Conservation (phyloP, 306 rosid species). For the Gynostemma pentaphyllum region DNA sequence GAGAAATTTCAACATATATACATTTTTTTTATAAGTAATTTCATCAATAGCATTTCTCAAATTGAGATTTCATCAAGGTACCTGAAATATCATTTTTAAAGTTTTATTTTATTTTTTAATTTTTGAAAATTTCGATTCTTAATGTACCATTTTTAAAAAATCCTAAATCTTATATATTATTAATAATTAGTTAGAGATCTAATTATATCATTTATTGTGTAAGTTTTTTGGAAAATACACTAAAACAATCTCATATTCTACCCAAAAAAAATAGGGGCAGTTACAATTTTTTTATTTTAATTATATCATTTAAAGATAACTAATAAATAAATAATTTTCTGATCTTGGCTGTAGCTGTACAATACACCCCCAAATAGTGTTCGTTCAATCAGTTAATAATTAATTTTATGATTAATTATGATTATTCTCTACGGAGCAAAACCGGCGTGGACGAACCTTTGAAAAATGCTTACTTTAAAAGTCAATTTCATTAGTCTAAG, state of each 20-base stretch:
- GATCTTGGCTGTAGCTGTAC: too few species aligned
- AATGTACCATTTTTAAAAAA: too few species aligned
- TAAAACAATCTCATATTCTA: not conserved
- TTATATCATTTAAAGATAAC: too few species aligned
- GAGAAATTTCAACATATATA: too few species aligned
- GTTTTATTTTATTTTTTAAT: not conserved
- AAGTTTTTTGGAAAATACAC: not conserved
- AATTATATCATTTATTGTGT: not conserved
- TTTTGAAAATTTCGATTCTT: not conserved
- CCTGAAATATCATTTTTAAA: too few species aligned
- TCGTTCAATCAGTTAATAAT: not conserved
- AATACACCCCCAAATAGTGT: not conserved
- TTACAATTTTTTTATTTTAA: too few species aligned
- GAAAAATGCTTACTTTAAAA: not conserved
- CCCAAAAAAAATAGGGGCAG: not conserved
- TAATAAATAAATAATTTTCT: not conserved
- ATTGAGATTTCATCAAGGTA: too few species aligned
- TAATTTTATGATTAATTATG: too few species aligned
- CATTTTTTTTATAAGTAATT: too few species aligned
- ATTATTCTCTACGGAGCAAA: not conserved
- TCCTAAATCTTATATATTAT: not conserved
- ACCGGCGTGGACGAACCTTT: too few species aligned
- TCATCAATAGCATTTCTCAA: too few species aligned
- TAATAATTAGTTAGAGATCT: not conserved
- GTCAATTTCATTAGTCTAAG: too few species aligned